Base-by-base conservation (phyloP, 108 stramenopile genomes). In the Pseudonitzschia delicatissima region DNA sequence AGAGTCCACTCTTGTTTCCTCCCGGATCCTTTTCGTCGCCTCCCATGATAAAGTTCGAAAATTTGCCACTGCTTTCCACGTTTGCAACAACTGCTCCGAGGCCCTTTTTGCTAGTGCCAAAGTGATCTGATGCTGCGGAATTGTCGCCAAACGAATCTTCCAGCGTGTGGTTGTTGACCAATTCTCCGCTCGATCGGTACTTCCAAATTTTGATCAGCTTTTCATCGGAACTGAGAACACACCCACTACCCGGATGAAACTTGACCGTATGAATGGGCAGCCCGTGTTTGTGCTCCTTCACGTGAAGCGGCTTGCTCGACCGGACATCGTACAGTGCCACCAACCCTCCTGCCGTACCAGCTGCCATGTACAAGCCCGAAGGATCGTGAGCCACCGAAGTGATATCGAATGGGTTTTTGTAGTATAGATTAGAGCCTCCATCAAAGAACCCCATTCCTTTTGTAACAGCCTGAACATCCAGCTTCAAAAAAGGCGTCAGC, bases 211-310 rank as follows among this genome's bases (percentile, higher is more conserved):
- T 98, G 26, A 98, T 89, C 28, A 95, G 66, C 73, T 98, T 98
- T 36, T 87, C 76, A 76, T 99, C 98, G 11, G 89, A 83, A 49
- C 90, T 90, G 32, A 95, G 52, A 44, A 98, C 76, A 34, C 82
- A 82, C 1, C 84, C 86, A 45, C 86, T 85, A 8, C 86, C 77
- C 4, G 77, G 45, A 79, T 97, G 97, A 52, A 94, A 98, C 53
- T 91, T 85, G 58, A 96, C 53, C 6, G 88, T 93, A 59, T 92
- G 86, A 72, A 99, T 96, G 4, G 97, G 96, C 48, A 96, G 73
- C 35, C 95, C 97, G 76, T 95, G 92, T 68, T 97, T 96, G 83
- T 99, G 98, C 73, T 98, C 97, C 81, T 96, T 93, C 35, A 95
- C 72, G 50, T 83, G 76, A 17, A 96, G 45, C 2, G 99, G 99